Evolutionary conservation across 352 stramenopile species (phyloP), one percentile per base, ranked within the genome.

Genomic region (Globisporangium cystogenes): DNA sequence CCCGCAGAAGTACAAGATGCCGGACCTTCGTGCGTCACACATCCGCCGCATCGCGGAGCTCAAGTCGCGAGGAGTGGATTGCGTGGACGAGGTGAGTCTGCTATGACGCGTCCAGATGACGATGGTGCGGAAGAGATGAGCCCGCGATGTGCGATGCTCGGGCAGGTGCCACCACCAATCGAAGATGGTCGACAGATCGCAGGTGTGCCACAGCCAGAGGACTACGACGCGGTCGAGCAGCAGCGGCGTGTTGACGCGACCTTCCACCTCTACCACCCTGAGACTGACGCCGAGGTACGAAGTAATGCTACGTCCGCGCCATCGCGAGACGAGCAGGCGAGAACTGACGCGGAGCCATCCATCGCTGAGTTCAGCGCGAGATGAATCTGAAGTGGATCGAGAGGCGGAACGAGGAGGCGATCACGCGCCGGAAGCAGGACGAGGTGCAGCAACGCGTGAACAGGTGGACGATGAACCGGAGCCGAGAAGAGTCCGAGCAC

Each of bases 381-480:
- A 74, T 90, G 67, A 88, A 90, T 53, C 36, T 88, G 52, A n/a
- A 86, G 23, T 90, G 80, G 80, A 67, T 86, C 4, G 58, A 72
- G 35, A 64, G 64, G 10, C 70, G 76, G 18, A 51, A 77, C 44
- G 68, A 86, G 50, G 75, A 87, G 2, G 68, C 75, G 10, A 44
- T 59, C 7, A 58, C 60, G 7, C 68, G 69, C 16, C 58, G 55
- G 24, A 87, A 90, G 36, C 57, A 75, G 18, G 43, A 54, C 39
- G 76, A 88, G 55, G 59, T 90, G 15, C 64, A 74, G 20, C 59
- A 68, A 14, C 70, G 59, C 33, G 57, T 90, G 15, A 60, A 70
- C 8, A 72, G 72, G 35, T 90, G 80, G 80, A 71, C 76, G 0
- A 70, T 87, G 53, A 62, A 74, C 20, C 67, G 71, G 21, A 86